These are phyloP conservation scores for Gilbertella persicaria DNA, from an alignment of 371 early-diverging fungal genomes.

Conservation along the genomic window DNA sequence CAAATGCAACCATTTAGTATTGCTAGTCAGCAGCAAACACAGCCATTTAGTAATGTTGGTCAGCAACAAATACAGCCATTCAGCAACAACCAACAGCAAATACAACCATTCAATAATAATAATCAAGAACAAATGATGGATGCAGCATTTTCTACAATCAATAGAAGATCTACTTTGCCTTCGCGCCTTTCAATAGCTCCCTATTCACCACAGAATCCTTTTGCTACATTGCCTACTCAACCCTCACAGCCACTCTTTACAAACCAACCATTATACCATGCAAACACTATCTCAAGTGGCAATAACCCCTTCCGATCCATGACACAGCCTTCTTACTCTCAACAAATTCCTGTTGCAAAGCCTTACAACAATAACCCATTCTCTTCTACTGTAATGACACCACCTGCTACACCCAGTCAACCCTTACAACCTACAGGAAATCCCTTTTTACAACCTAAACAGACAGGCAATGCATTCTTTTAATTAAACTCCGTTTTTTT, in stretches of 20 bases:
- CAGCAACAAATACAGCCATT: conserved; percentile 1
- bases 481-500: background rate
- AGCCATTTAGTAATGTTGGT: background rate
- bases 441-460: background rate
- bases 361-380: conserved; percentile 8
- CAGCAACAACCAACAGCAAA: background rate
- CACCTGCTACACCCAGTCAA: conserved; percentile 12
- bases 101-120: background rate
- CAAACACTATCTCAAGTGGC: background rate
- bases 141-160: background rate
- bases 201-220: conserved; percentile 8
- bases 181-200: background rate
- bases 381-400: background rate
- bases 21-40: background rate
- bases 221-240: background rate
- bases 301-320: conserved; percentile 12
- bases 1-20: background rate
- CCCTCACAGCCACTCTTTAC: background rate
- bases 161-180: background rate
- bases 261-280: background rate
- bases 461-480: background rate
- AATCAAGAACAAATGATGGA: background rate
- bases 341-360: background rate
- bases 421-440: background rate
- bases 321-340: background rate